Conservation (phyloP, 2,329 filamentous ascomycete species). For the Pseudogymnoascus sp. region DNA sequence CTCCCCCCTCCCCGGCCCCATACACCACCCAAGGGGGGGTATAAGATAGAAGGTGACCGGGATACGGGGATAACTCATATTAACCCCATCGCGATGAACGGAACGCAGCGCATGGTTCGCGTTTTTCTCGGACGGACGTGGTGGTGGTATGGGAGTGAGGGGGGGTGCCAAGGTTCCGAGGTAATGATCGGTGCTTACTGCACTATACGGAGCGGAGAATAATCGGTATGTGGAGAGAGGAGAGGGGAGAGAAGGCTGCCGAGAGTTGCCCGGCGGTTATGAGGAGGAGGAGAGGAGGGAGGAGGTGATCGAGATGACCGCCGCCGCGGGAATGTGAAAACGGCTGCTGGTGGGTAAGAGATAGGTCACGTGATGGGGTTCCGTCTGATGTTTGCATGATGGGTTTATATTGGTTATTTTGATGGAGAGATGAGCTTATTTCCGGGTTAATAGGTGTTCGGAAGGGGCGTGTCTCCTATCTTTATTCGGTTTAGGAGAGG, state of each 20-base stretch:
- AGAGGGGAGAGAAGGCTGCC: too few species aligned
- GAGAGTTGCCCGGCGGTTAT: too few species aligned
- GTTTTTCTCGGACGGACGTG: neutral
- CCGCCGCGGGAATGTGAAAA: neutral
- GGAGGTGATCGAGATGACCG: too few species aligned
- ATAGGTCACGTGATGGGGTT: neutral
- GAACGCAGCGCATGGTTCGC: neutral
- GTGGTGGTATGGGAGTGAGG: neutral
- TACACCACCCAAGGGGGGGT: neutral
- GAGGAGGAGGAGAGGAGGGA: too few species aligned
- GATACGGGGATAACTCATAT: neutral
- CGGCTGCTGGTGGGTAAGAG: neutral
- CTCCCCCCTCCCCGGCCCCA: too few species aligned
- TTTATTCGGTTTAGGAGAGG: neutral
- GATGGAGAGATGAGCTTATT: too few species aligned
- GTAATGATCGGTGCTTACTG: neutral
- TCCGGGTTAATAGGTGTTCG: too few species aligned
- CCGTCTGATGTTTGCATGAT: neutral
- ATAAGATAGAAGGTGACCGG: neutral
- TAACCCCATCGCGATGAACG: neutral
- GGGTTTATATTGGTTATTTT: neutral
- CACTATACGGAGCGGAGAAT: neutral
- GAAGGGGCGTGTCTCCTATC: neutral
- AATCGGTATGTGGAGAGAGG: too few species aligned
- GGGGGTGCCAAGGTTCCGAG: neutral